Evolutionary conservation across 495 filamentous ascomycete genomes (phyloP).

Genomic region (Penicillium canescens): DNA sequence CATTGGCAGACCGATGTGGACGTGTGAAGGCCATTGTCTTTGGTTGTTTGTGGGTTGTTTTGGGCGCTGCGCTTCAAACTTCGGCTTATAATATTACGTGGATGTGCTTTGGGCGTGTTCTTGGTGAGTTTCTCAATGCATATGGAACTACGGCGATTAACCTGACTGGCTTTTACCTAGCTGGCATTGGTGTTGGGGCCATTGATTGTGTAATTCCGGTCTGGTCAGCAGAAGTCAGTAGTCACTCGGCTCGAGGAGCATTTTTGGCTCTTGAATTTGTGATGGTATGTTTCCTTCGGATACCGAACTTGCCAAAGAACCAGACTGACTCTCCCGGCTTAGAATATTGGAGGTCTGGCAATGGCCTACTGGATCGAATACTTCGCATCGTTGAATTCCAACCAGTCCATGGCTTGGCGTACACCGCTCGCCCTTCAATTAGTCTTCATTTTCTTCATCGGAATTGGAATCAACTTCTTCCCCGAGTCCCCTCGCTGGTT

Average conservation of each 20-base stretch:
- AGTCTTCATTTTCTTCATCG: conserved; percentile 49
- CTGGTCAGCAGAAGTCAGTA: neutral
- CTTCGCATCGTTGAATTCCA: conserved; percentile 35
- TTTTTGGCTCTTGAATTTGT: neutral
- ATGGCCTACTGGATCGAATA: conserved; percentile 58
- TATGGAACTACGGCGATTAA: neutral
- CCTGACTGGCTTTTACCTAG: neutral
- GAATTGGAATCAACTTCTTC: conserved; percentile 47
- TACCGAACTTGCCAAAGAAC: too few species aligned
- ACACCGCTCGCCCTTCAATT: conserved; percentile 53
- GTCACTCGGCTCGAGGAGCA: neutral
- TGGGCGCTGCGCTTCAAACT: conserved; percentile 34
- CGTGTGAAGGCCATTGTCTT: neutral
- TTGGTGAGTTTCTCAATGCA: neutral
- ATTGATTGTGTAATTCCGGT: neutral
- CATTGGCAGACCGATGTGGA: neutral
- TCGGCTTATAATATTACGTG: conserved; percentile 24
- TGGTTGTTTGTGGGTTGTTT: neutral
- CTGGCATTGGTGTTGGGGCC: neutral
- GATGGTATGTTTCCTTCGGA: neutral
- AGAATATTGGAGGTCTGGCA: conserved; percentile 20
- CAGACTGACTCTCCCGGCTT: neutral
- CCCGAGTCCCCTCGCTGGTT: conserved; percentile 59
- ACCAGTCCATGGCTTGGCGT: conserved; percentile 34
- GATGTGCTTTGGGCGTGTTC: conserved; percentile 11